These are phyloP conservation scores for Pelomyxa schiedti DNA, from an alignment of 78 protist genomes.

Conservation along the genomic window DNA sequence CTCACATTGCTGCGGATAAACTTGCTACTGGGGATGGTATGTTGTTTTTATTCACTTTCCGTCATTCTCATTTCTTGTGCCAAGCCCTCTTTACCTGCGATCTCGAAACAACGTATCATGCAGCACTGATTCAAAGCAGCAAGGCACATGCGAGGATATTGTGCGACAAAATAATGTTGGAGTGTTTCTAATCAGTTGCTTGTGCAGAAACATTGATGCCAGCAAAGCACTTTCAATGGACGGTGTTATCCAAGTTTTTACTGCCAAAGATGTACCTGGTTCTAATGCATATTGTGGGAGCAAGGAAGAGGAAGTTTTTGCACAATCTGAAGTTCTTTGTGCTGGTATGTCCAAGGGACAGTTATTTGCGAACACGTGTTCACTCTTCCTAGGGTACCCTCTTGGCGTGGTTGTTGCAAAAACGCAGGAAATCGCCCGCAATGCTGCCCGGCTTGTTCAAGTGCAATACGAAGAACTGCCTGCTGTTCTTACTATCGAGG, in stretches of 20 bases:
- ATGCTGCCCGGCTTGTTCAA: conserved; percentile 44
- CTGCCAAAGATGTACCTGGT: conserved; percentile 57
- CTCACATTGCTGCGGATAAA: conserved; percentile 24
- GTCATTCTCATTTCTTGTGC: conserved; percentile 71
- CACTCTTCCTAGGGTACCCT: no score
- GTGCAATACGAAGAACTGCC: conserved; percentile 62
- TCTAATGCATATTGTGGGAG: no score
- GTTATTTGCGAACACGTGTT: no score
- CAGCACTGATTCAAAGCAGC: conserved; percentile 42
- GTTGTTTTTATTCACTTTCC: no score
- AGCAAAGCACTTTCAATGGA: conserved; percentile 9
- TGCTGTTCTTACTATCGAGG: conserved; percentile 54
- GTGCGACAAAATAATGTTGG: no score
- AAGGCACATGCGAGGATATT: conserved; percentile 41
- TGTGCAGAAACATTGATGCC: conserved; percentile 19
- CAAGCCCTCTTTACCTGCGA: conserved; percentile 67
- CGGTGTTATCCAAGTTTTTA: conserved; percentile 46
- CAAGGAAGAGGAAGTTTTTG: conserved; percentile 73
- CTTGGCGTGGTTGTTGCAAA: conserved; percentile 80
- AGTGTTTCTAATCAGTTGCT: no score
- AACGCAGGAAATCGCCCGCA: conserved; percentile 30
- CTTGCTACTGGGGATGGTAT: no score
- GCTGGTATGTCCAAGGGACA: no score
- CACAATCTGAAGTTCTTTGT: conserved; percentile 11
- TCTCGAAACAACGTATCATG: conserved; percentile 26